phyloP scores from a whole-genome alignment of 768 basidiomycete genomes.

The Lyophyllum decastes region DNA sequence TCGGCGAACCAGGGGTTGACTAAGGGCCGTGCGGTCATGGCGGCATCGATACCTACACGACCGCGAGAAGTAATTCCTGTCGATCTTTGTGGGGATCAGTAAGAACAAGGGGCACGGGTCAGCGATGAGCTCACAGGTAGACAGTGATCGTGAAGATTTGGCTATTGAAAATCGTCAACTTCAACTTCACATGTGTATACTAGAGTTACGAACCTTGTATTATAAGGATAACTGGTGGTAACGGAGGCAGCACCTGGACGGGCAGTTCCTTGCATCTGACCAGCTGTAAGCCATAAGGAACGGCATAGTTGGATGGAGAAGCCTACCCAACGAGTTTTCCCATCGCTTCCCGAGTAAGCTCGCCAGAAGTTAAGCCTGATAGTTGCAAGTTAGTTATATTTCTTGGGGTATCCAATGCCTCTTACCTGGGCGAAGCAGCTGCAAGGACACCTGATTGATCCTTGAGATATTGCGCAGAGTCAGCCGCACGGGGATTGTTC shows the following conservation, averaged over 20 bases:
- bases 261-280: conserved; percentile 61
- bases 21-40: conserved; percentile 46
- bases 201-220: conserved; percentile 33
- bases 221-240: conserved; percentile 51
- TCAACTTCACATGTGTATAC: background rate
- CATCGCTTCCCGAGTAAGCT: conserved; percentile 47
- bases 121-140: conserved; percentile 43
- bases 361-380: conserved; percentile 64
- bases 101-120: background rate
- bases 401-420: background rate
- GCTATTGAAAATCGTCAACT: conserved; percentile 19
- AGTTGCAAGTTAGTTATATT: background rate
- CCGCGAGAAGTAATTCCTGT: conserved; percentile 63
- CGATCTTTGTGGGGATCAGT: conserved; percentile 36
- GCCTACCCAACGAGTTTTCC: conserved; percentile 50
- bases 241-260: conserved; percentile 59
- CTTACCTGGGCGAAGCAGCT: conserved; percentile 53
- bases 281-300: background rate
- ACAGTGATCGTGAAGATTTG: conserved; percentile 64
- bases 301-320: background rate
- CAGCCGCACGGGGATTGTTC: conserved; percentile 53
- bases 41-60: conserved; percentile 58
- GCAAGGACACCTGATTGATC: conserved; percentile 58
- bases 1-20: conserved; percentile 62
- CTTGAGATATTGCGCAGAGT: conserved; percentile 54